These are phyloP conservation scores for Fusarium mangiferae DNA, from an alignment of 2,329 filamentous ascomycete species.

Conservation along the genomic window DNA sequence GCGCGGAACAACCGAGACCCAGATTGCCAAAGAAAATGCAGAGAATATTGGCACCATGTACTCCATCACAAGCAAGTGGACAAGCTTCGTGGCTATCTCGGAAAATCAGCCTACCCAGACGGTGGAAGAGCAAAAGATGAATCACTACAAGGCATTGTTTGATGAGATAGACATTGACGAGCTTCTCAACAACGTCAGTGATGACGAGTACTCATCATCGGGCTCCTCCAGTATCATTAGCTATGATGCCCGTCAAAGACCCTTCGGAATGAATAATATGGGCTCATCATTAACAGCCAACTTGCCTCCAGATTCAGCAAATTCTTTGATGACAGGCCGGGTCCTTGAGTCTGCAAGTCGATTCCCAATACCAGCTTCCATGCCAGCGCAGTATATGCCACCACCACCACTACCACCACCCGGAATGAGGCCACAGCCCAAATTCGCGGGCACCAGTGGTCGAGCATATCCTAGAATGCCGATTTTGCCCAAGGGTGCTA, in stretches of 20 bases:
- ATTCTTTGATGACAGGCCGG: background rate
- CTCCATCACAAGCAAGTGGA: background rate
- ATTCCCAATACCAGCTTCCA: too few relatives aligned
- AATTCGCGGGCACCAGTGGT: too few relatives aligned
- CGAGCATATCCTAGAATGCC: too few relatives aligned
- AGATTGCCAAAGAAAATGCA: rapidly evolving
- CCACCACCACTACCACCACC: rapidly evolving
- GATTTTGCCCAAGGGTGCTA: too few relatives aligned
- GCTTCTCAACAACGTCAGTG: background rate
- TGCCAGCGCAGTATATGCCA: too few relatives aligned
- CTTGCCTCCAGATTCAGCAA: too few relatives aligned
- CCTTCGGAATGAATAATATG: background rate
- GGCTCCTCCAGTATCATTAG: background rate
- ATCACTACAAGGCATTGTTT: background rate
- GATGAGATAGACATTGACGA: background rate
- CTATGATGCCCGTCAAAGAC: background rate
- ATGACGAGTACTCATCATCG: background rate
- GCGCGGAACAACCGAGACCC: rapidly evolving
- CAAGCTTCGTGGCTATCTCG: background rate
- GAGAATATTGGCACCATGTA: background rate
- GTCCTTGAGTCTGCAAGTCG: background rate
- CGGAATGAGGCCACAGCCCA: background rate
- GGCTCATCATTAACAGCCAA: rapidly evolving
- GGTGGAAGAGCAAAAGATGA: rapidly evolving
- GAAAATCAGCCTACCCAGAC: rapidly evolving